Evolutionary conservation across 2,329 filamentous ascomycete genomes (phyloP).

Genomic region (Colletotrichum falcatum): DNA sequence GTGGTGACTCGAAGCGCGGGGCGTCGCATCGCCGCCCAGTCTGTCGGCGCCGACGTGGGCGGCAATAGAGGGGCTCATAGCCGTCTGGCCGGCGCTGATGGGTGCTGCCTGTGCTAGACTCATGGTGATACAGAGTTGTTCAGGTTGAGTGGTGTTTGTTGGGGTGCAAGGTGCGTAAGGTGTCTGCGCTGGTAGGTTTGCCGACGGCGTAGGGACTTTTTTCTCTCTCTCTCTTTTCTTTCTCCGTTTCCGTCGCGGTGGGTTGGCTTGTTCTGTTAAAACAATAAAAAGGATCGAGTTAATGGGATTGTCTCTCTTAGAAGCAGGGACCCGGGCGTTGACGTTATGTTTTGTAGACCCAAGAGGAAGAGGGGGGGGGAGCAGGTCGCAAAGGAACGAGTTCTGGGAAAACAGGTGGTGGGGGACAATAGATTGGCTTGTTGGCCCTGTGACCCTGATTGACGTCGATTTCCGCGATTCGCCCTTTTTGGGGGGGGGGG

Average conservation of each 20-base stretch:
- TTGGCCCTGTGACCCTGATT: conserved; percentile 39
- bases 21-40: conserved; percentile 50
- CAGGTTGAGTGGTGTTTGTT: background rate
- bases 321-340: conserved; percentile 34
- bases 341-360: conserved; percentile 36
- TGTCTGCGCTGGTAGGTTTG: conserved; percentile 14
- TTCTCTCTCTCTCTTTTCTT: too few species aligned
- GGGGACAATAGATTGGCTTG: conserved; percentile 39
- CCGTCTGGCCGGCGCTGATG: conserved; percentile 46
- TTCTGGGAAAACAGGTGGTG: conserved; percentile 40
- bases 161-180: background rate
- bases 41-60: conserved; percentile 46
- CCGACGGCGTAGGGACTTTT: background rate
- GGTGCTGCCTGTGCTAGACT: conserved; percentile 45
- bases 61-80: conserved; percentile 45
- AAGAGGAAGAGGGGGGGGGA: conserved; percentile 26
- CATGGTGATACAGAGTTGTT: conserved; percentile 43
- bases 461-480: conserved; percentile 41
- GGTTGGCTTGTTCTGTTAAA: background rate
- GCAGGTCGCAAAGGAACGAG: conserved; percentile 16
- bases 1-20: conserved; percentile 47
- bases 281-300: conserved; percentile 15
- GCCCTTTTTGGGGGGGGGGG: conserved; percentile 28
- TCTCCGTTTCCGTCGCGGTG: background rate
- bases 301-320: conserved; percentile 19